Evolutionary conservation across 1,284 basidiomycete genomes (phyloP).

Genomic region (Takashimella koratensis): DNA sequence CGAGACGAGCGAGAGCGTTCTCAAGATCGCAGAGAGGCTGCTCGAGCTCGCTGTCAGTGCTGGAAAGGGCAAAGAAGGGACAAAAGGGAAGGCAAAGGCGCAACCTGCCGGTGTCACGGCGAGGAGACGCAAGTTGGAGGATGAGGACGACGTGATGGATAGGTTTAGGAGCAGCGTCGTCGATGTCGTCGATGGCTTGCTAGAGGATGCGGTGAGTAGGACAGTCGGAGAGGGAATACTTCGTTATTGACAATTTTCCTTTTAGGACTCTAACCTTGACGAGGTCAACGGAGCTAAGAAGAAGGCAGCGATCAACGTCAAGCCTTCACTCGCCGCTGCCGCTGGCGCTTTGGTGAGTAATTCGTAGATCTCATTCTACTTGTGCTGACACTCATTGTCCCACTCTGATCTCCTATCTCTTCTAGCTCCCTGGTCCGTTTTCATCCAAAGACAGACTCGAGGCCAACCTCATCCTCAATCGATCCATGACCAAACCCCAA

Average conservation of each 20-base stretch:
- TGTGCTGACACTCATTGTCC: slow-evolving; percentile 4
- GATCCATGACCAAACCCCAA: slow-evolving; percentile 74
- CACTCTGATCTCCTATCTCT: background rate
- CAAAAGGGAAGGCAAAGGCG: slow-evolving; percentile 32
- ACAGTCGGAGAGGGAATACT: no score
- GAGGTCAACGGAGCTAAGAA: slow-evolving; percentile 69
- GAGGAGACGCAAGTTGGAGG: slow-evolving; percentile 50
- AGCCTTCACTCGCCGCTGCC: slow-evolving; percentile 21
- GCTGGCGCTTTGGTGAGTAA: slow-evolving; percentile 29
- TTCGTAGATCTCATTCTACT: background rate
- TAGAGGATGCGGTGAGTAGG: slow-evolving; percentile 72
- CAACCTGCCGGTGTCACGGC: slow-evolving; percentile 36
- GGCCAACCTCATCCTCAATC: slow-evolving; percentile 61
- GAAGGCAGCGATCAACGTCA: slow-evolving; percentile 49
- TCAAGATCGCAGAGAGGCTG: slow-evolving; percentile 61
- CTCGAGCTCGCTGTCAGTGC: slow-evolving; percentile 54
- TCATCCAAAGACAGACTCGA: slow-evolving; percentile 19
- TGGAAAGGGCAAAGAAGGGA: slow-evolving; percentile 41
- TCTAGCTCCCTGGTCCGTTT: slow-evolving; percentile 36
- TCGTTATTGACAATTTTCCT: slow-evolving; percentile 5
- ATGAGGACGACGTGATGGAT: slow-evolving; percentile 75
- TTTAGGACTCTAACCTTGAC: slow-evolving; percentile 75
- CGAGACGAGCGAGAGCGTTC: slow-evolving; percentile 25
- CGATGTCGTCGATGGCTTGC: slow-evolving; percentile 74
- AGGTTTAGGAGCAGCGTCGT: slow-evolving; percentile 69